Percentiles rank a stretch among this genome's conserved stretches.
These are phyloP conservation scores for Erysimum pusillum DNA, from an alignment of 441 rosid species.

Conservation along the genomic window DNA sequence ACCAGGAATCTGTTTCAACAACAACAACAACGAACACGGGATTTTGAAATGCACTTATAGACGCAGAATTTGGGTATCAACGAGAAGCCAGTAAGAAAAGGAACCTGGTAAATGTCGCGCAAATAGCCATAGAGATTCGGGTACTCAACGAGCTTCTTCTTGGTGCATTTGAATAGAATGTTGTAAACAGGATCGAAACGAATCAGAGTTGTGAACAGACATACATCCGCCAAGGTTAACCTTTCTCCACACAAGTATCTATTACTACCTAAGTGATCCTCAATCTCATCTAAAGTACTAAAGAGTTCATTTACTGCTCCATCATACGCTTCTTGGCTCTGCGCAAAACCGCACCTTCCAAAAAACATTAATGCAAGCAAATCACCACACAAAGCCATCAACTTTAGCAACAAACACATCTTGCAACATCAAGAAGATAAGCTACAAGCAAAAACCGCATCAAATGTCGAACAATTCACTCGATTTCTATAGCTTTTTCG, in stretches of 20 bases:
- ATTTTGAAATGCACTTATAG: constrained; percentile 5
- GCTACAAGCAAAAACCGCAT: no score
- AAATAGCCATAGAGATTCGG: constrained; percentile 71
- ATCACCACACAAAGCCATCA: constrained; percentile 7
- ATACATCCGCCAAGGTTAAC: constrained; percentile 73
- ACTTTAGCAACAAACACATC: constrained; percentile 32
- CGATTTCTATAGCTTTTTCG: neutral
- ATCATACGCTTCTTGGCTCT: constrained; percentile 88
- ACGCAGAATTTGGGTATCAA: neutral
- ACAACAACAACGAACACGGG: neutral
- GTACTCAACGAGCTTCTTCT: constrained; percentile 79
- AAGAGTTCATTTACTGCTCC: constrained; percentile 70
- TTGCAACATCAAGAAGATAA: constrained; percentile 8
- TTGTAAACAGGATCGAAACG: constrained; percentile 86
- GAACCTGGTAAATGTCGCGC: constrained; percentile 77
- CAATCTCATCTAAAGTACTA: constrained; percentile 64
- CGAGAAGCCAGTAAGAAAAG: neutral
- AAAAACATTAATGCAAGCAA: constrained; percentile 22
- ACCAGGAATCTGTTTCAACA: constrained; percentile 65
- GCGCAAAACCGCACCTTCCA: constrained; percentile 86
- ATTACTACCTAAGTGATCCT: constrained; percentile 60
- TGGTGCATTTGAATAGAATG: constrained; percentile 83
- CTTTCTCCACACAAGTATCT: constrained; percentile 80
- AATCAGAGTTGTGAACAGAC: constrained; percentile 82
- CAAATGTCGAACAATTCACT: neutral